Percentiles rank a stretch among this genome's conserved stretches.
phyloP scores from a whole-genome alignment of 2,329 filamentous ascomycete genomes.

The Furcasterigmium sp. region DNA sequence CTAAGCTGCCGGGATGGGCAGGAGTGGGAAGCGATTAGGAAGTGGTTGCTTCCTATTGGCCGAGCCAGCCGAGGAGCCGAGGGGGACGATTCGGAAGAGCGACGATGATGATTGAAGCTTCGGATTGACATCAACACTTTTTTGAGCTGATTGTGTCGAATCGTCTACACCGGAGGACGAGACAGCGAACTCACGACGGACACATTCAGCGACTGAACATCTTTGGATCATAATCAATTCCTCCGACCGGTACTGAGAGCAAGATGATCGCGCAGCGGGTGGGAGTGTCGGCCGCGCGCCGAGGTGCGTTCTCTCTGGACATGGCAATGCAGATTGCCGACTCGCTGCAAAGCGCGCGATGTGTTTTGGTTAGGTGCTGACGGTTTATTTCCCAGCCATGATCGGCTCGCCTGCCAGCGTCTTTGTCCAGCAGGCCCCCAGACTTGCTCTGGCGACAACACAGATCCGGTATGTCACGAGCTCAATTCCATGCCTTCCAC shows the following conservation, averaged over 20 bases:
- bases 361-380: not conserved
- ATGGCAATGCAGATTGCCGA: no score
- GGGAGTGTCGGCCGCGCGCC: constrained; percentile 53
- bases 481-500: not conserved
- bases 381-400: constrained; percentile 4
- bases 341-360: no score
- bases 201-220: not conserved
- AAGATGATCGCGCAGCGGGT: constrained; percentile 53
- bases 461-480: constrained; percentile 38
- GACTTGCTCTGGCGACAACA: constrained; percentile 34
- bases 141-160: no score
- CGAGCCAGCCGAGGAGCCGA: constrained; percentile 38
- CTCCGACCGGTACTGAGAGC: constrained; percentile 7
- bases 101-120: constrained; percentile 4
- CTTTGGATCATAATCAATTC: no score
- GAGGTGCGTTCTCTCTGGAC: constrained; percentile 37
- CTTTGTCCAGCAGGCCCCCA: constrained; percentile 42
- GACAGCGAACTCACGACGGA: not conserved
- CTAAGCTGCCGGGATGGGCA: not conserved
- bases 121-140: constrained; percentile 12
- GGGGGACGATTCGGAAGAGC: constrained; percentile 8
- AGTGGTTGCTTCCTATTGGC: constrained; percentile 33
- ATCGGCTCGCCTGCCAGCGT: constrained; percentile 36
- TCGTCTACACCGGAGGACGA: no score
- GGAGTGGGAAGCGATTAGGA: constrained; percentile 23